phyloP scores from a whole-genome alignment of 441 rosid genomes.

The Macaranga tanarius region DNA sequence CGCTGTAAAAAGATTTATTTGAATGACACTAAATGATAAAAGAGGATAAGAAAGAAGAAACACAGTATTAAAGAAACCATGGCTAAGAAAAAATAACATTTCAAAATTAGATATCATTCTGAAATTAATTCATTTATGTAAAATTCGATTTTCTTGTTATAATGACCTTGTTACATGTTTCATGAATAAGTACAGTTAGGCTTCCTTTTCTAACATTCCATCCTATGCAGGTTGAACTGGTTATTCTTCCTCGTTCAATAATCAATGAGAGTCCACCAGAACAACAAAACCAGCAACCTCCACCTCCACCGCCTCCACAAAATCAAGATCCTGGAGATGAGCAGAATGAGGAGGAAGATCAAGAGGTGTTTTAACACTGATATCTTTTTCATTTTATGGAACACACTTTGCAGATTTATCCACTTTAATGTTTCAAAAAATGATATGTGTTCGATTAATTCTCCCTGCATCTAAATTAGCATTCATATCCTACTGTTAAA shows the following conservation, averaged over 20 bases:
- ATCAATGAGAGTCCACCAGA: conserved; percentile 83
- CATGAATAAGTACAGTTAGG: not conserved
- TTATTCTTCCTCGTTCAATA: conserved; percentile 93
- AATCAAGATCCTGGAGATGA: conserved; percentile 77
- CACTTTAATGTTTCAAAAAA: conserved; percentile 1
- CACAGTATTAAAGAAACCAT: not conserved
- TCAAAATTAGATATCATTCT: not conserved
- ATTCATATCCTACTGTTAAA: conserved; percentile 8
- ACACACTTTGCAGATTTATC: conserved; percentile 2
- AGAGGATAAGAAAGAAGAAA: not conserved
- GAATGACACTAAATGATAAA: not conserved
- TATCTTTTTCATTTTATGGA: not conserved
- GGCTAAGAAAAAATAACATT: not conserved
- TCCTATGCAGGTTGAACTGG: conserved; percentile 82
- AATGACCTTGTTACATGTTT: not conserved
- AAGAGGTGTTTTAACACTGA: conserved; percentile 50
- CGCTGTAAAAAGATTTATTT: not conserved
- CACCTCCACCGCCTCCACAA: conserved; percentile 94
- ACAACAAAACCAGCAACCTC: conserved; percentile 89
- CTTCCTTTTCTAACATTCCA: conserved; percentile 25
- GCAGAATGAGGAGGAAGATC: conserved; percentile 80
- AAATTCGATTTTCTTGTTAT: not conserved
- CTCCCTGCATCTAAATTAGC: conserved; percentile 5
- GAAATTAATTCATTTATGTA: not conserved
- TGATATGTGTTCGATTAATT: not conserved